Evolutionary conservation across 306 rosid species (phyloP).

Genomic region (Inga leiocalycina): DNA sequence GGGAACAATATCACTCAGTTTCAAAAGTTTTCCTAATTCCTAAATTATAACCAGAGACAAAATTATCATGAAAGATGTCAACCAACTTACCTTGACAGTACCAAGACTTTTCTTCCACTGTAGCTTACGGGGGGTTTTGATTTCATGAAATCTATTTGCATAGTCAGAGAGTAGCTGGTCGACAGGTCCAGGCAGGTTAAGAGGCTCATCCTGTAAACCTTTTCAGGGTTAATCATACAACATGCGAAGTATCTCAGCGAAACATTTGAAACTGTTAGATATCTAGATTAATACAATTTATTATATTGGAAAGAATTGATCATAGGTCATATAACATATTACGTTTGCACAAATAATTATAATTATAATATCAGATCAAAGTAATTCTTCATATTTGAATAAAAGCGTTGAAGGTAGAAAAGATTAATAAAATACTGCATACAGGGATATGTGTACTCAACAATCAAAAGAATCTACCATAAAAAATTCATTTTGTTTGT

Average conservation of each 20-base stretch:
- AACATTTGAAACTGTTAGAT: constrained; percentile 23
- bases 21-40: background rate
- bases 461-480: background rate
- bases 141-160: constrained; percentile 87
- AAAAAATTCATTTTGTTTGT: background rate
- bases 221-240: constrained; percentile 35
- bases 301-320: constrained; percentile 12
- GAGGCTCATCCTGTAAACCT: constrained; percentile 77
- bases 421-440: background rate
- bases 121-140: constrained; percentile 95
- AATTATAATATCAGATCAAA: constrained; percentile 17
- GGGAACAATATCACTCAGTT: constrained; percentile 7
- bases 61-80: background rate
- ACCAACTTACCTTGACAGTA: constrained; percentile 77
- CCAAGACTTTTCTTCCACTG: constrained; percentile 94
- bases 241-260: background rate
- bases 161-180: constrained; percentile 82
- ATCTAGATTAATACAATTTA: constrained; percentile 17
- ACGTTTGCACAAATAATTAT: background rate
- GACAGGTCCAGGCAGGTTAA: constrained; percentile 68
- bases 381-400: constrained; percentile 10
- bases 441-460: background rate
- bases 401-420: constrained; percentile 5
- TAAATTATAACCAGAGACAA: background rate
- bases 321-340: background rate